Evolutionary conservation across 2,329 filamentous ascomycete species (phyloP).

Genomic region (Aureobasidium mangrovei): DNA sequence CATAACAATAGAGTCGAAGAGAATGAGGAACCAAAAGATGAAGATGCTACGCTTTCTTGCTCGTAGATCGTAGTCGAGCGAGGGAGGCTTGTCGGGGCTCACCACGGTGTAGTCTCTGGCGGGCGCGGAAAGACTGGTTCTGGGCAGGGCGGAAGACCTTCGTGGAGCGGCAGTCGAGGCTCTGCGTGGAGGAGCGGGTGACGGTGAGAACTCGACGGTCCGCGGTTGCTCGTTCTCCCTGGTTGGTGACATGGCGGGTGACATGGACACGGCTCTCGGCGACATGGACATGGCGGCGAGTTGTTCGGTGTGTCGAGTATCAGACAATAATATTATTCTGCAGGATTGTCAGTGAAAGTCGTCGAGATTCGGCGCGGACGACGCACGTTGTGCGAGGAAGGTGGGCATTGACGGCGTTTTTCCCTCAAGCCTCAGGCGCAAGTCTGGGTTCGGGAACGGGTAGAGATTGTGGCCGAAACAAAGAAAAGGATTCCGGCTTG

Average conservation of each 20-base stretch:
- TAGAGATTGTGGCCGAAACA: constrained; percentile 4
- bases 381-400: background rate
- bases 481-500: background rate
- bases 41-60: constrained; percentile 47
- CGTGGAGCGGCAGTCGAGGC: background rate
- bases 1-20: constrained; percentile 50
- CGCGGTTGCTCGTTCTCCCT: background rate
- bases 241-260: background rate
- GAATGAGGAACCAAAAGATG: constrained; percentile 51
- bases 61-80: constrained; percentile 48
- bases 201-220: too few relatives aligned
- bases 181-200: background rate
- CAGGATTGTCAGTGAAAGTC: background rate
- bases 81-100: constrained; percentile 33
- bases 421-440: background rate
- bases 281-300: background rate
- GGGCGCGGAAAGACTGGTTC: constrained; percentile 6
- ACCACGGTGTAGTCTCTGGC: background rate
- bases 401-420: background rate
- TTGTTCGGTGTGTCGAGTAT: background rate
- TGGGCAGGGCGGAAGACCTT: constrained; percentile 7
- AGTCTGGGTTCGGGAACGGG: background rate
- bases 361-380: background rate
- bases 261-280: background rate
- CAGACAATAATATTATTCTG: background rate